These are phyloP conservation scores for Aristolochia fimbriata DNA, from an alignment of 164 flowering plant species.

Conservation along the genomic window DNA sequence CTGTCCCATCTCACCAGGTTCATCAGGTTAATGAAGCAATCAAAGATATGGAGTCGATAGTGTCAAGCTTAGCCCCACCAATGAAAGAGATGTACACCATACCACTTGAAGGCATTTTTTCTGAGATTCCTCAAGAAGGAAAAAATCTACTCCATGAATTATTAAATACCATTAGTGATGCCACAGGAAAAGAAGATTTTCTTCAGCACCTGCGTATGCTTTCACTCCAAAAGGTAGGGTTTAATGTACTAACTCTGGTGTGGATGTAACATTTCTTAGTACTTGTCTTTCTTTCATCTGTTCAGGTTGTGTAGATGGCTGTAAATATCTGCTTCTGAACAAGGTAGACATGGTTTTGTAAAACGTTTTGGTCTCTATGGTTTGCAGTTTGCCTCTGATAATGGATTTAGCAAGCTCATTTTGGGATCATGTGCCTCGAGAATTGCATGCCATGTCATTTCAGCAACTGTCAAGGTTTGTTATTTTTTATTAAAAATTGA, in stretches of 20 bases:
- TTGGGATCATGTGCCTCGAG: conserved; percentile 84
- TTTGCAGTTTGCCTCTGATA: conserved; percentile 62
- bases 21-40: conserved; percentile 30
- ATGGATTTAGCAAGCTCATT: conserved; percentile 72
- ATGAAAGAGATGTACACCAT: conserved; percentile 46
- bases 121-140: conserved; percentile 32
- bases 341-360: background rate
- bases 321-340: background rate
- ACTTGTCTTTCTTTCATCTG: background rate
- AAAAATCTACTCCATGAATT: conserved; percentile 35
- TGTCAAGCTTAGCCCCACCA: conserved; percentile 57
- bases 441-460: conserved; percentile 77
- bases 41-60: conserved; percentile 39
- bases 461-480: conserved; percentile 83
- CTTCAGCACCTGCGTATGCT: conserved; percentile 61
- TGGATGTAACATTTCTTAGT: background rate
- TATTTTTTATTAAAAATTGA: too few relatives aligned
- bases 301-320: background rate
- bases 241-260: background rate
- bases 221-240: conserved; percentile 72
- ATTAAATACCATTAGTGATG: conserved; percentile 42
- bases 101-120: conserved; percentile 51
- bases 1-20: conserved; percentile 20
- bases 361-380: background rate
- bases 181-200: conserved; percentile 88